These are phyloP conservation scores for Fusarium fracticaudum DNA, from an alignment of 2,329 filamentous ascomycete genomes.

Conservation along the genomic window DNA sequence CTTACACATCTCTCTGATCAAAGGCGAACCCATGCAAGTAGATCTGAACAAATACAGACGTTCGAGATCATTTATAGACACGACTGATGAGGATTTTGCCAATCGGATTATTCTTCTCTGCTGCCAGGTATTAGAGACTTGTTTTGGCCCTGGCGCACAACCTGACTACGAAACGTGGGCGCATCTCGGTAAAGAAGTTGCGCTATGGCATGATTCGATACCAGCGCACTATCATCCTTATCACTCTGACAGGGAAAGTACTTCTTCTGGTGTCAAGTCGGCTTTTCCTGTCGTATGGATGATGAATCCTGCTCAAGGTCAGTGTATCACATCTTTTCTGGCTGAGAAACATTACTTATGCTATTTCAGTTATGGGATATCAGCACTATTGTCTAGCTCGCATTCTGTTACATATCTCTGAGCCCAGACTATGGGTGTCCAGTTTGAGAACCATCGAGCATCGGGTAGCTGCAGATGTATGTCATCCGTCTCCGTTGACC, in stretches of 20 bases:
- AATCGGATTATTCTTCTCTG: conserved; percentile 43
- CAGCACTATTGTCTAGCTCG: background rate
- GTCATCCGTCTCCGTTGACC: background rate
- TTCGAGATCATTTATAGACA: conserved; percentile 38
- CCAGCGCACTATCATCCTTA: conserved; percentile 8
- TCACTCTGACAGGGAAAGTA: conserved; percentile 12
- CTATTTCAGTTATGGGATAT: background rate
- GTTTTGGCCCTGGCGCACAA: conserved; percentile 45
- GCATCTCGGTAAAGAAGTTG: conserved; percentile 33
- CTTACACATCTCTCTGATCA: conserved; percentile 56
- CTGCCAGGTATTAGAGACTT: conserved; percentile 46
- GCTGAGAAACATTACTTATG: fast-evolving
- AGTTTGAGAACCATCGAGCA: background rate
- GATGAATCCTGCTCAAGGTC: background rate
- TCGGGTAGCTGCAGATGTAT: background rate
- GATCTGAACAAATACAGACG: conserved; percentile 48
- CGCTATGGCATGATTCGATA: conserved; percentile 35
- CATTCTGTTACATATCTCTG: background rate
- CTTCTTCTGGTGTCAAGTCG: conserved; percentile 1
- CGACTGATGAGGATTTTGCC: conserved; percentile 40
- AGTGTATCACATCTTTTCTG: fast-evolving
- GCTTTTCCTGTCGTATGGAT: conserved; percentile 32
- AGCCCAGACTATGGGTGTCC: background rate
- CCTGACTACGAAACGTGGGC: conserved; percentile 34
- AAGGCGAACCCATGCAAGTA: conserved; percentile 50